Percentiles rank a stretch among this genome's conserved stretches.
Evolutionary conservation across 78 protist genomes (phyloP).

Genomic region (Tieghemostelium lacteum): DNA sequence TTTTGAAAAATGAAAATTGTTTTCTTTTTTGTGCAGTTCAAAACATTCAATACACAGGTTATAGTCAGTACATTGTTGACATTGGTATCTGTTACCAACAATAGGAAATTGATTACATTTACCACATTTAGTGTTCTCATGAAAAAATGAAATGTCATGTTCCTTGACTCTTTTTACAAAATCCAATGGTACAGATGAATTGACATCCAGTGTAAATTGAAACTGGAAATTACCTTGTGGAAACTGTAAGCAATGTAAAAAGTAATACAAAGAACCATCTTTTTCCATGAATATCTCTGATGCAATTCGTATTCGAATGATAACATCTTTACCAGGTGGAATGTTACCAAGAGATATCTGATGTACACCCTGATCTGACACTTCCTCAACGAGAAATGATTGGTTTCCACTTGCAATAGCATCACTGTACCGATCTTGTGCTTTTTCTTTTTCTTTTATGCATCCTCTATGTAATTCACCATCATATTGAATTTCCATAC

Average conservation of each 20-base stretch:
- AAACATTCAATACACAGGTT: neutral
- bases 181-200: neutral
- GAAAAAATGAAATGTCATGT: neutral
- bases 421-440: conserved; percentile 17
- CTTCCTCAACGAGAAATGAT: conserved; percentile 45
- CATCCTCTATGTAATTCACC: neutral
- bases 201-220: no score
- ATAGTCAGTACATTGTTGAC: neutral
- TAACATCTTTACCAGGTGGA: conserved; percentile 26
- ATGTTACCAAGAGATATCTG: conserved; percentile 6
- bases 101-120: neutral
- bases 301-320: neutral
- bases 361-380: neutral
- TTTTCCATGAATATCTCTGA: conserved; percentile 1
- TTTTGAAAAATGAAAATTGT: no score
- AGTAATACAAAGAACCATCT: no score
- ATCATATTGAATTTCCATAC: conserved; percentile 21
- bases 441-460: conserved; percentile 36
- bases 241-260: neutral
- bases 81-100: neutral
- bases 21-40: no score
- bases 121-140: neutral
- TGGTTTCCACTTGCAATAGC: conserved; percentile 59
- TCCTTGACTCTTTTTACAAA: neutral
- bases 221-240: neutral